Evolutionary conservation across 139 green algal species (phyloP), one percentile per base, ranked within the genome.

Genomic region (Chloropicon primus): DNA sequence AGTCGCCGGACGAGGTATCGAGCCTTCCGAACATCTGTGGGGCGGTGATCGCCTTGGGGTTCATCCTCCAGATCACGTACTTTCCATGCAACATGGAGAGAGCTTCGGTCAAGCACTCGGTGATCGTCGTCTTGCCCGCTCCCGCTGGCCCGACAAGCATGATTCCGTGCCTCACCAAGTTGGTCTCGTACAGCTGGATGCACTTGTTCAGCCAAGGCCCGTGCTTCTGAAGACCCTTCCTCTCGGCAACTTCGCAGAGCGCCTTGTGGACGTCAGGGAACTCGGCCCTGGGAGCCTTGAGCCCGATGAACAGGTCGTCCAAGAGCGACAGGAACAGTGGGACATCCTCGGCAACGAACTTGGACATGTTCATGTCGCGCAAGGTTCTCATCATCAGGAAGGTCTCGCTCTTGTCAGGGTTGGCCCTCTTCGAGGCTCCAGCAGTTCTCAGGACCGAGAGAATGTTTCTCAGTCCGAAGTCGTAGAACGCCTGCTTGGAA

Each of bases 401-500:
- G 10, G 84, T 85, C 86, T 94, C 90, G 25, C 74, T 87, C 87
- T 91, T 93, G 74, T 94, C 90, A 22, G 93, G 92, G 80, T 89
- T 91, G 72, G 88, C 85, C 72, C 93, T 88, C 88, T 98, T 97
- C 28, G 87, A 91, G 22, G 91, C 85, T 54, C 93, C 93, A 23
- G 91, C 92, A 1, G 93, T 96, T 77, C 93, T 86, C 83, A 93
- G 80, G 54, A 94, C 89, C 2, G 90, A 94, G 73, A 98, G 86
- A 75, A 98, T 98, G 87, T 97, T 97, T 78, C 94, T 85, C 81
- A 98, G 90, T 1, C 93, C 93, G 83, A 97, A 98, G 85, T 98
- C 94, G 80, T 98, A 98, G 90, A 97, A 93, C 22, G 91, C 82
- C 83, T 97, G 93, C 86, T 97, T 97, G 80, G 90, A 96, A 72